Evolutionary conservation across 2,329 filamentous ascomycete species (phyloP).

Genomic region (Talaromyces sp.): DNA sequence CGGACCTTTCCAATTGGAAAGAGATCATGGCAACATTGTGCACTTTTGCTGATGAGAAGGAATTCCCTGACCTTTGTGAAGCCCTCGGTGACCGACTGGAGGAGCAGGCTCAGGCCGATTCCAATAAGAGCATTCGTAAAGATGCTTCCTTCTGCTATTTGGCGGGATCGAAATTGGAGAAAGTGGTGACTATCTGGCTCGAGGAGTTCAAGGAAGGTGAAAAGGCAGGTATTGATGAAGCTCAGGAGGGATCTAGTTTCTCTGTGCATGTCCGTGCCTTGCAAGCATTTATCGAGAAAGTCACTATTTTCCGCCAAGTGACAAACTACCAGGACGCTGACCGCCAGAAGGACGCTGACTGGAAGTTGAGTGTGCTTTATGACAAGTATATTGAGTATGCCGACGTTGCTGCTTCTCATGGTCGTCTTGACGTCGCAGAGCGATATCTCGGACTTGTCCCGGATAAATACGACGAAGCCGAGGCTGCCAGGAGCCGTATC

Average conservation of each 20-base stretch:
- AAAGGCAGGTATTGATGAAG: slow-evolving; percentile 66
- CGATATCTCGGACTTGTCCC: slow-evolving; percentile 89
- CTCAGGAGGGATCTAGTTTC: slow-evolving; percentile 73
- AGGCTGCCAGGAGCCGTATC: slow-evolving; percentile 80
- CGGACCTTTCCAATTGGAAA: slow-evolving; percentile 89
- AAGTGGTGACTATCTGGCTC: slow-evolving; percentile 93
- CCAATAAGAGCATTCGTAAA: slow-evolving; percentile 62
- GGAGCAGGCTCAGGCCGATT: slow-evolving; percentile 59
- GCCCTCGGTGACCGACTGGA: slow-evolving; percentile 86
- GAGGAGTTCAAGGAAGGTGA: slow-evolving; percentile 83
- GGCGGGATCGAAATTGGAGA: slow-evolving; percentile 93
- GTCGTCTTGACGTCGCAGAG: slow-evolving; percentile 79
- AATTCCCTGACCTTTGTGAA: slow-evolving; percentile 94
- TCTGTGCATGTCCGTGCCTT: slow-evolving; percentile 85
- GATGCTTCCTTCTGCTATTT: slow-evolving; percentile 97
- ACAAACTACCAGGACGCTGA: slow-evolving; percentile 86
- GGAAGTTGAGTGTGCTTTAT: slow-evolving; percentile 86
- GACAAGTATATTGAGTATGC: slow-evolving; percentile 97
- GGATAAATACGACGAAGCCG: slow-evolving; percentile 75
- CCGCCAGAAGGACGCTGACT: slow-evolving; percentile 66
- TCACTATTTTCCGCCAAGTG: slow-evolving; percentile 91
- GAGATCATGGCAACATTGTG: slow-evolving; percentile 94
- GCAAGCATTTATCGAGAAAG: slow-evolving; percentile 96
- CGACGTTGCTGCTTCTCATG: slow-evolving; percentile 87
- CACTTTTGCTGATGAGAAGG: slow-evolving; percentile 85